A percentile compares a stretch with the other conserved stretches of the same genome.
Conservation (phyloP, 1,139 yeast genomes). For the Nakaseomyces delphensis region DNA sequence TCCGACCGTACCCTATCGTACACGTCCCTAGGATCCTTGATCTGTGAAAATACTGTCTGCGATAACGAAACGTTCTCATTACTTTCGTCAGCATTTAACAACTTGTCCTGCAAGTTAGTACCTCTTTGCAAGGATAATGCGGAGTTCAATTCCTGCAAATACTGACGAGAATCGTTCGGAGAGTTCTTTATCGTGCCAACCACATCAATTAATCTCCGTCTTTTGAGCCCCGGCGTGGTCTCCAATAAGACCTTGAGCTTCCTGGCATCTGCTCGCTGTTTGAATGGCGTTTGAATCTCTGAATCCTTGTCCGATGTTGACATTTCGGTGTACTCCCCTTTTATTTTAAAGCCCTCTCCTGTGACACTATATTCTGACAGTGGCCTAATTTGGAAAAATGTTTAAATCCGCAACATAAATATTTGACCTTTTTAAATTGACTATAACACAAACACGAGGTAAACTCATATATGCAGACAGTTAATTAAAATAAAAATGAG, state of each 20-base stretch:
- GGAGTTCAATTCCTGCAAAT: conserved; percentile 22
- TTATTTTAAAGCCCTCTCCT: not conserved
- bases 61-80: conserved; percentile 9
- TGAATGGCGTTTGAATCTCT: conserved; percentile 19
- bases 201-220: conserved; percentile 11
- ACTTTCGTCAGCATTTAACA: conserved; percentile 5
- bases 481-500: conserved; percentile 14
- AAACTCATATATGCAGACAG: no score
- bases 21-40: not conserved
- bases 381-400: not conserved
- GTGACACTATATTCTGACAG: no score
- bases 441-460: no score
- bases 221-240: conserved; percentile 19
- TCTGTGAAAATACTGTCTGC: conserved; percentile 13
- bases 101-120: conserved; percentile 8
- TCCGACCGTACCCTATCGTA: not conserved
- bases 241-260: conserved; percentile 17
- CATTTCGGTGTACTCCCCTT: conserved; percentile 7
- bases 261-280: conserved; percentile 19
- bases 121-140: conserved; percentile 16
- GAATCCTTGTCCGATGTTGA: conserved; percentile 12
- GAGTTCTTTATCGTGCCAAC: conserved; percentile 13
- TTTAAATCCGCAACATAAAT: no score
- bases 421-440: no score
- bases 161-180: conserved; percentile 15